phyloP scores from a whole-genome alignment of 2,329 filamentous ascomycete species.

The Fusarium sp. region DNA sequence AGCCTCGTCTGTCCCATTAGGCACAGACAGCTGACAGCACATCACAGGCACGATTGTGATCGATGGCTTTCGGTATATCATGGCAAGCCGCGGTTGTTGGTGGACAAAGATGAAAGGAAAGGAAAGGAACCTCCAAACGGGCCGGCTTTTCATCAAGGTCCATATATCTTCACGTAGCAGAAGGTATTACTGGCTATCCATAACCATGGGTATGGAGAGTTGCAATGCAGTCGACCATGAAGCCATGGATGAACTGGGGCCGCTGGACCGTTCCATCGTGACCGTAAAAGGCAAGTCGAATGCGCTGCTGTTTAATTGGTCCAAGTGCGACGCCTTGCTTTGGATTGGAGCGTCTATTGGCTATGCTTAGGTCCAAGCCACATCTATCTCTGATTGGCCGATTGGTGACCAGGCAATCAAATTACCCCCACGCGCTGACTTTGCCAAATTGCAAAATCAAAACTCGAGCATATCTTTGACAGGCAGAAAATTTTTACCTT shows the following conservation, averaged over 20 bases:
- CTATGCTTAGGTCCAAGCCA: not conserved
- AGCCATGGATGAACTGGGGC: constrained; percentile 13
- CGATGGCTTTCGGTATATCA: constrained; percentile 36
- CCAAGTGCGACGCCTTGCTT: not conserved
- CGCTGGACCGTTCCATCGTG: constrained; percentile 2
- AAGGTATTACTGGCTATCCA: constrained; percentile 5
- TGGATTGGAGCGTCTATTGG: constrained; percentile 32
- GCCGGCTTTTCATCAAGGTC: constrained; percentile 30
- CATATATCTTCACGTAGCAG: constrained; percentile 25
- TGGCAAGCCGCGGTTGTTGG: constrained; percentile 40
- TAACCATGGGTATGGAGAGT: constrained; percentile 17
- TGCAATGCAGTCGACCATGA: constrained; percentile 11
- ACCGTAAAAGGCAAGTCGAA: constrained; percentile 33
- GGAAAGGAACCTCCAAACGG: constrained; percentile 28
- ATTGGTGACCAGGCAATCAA: constrained; percentile 23
- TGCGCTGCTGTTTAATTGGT: constrained; percentile 24
- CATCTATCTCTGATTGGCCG: constrained; percentile 4
- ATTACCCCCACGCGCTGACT: constrained; percentile 47
- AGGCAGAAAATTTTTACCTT: constrained; percentile 26
- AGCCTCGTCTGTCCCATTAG: constrained; percentile 14
- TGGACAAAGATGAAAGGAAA: constrained; percentile 13
- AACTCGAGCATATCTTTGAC: constrained; percentile 41
- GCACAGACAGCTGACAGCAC: not conserved
- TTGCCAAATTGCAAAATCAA: constrained; percentile 46
- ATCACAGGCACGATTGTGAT: constrained; percentile 3